Conservation (phyloP, 75 land plant genomes). For the Pinus taeda region DNA sequence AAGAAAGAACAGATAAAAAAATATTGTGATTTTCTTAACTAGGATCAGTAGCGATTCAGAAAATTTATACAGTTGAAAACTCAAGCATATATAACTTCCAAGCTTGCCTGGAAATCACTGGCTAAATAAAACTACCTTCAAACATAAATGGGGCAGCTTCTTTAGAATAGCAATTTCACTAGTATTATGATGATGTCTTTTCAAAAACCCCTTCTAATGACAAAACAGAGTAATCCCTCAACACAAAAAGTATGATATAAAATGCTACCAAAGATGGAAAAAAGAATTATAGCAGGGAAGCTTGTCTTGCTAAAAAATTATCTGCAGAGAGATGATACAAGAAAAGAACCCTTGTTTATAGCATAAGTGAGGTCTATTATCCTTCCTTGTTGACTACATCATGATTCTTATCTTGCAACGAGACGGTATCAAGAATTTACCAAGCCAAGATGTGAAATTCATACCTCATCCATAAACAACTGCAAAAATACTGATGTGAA, state of each 20-base stretch:
- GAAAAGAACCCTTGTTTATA: not conserved
- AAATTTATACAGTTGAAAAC: not conserved
- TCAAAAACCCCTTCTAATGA: no score
- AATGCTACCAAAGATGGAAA: no score
- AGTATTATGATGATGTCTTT: no score
- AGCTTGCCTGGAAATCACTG: not conserved
- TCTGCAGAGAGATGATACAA: no score
- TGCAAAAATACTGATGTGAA: constrained; percentile 3
- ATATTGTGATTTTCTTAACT: no score
- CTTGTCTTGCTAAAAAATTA: no score
- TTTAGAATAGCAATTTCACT: not conserved
- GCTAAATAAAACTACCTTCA: not conserved
- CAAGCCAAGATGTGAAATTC: not conserved
- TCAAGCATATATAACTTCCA: not conserved
- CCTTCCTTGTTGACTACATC: not conserved
- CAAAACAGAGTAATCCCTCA: no score
- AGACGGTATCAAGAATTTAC: not conserved
- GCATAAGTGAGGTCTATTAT: not conserved
- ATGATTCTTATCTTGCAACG: not conserved
- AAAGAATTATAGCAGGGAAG: no score
- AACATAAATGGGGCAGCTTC: not conserved
- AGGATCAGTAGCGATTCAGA: no score
- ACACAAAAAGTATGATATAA: no score
- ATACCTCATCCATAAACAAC: constrained; percentile 11
- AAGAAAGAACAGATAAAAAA: no score